Evolutionary conservation across 2,329 filamentous ascomycete species (phyloP).

Genomic region (Verticillium klebahnii): DNA sequence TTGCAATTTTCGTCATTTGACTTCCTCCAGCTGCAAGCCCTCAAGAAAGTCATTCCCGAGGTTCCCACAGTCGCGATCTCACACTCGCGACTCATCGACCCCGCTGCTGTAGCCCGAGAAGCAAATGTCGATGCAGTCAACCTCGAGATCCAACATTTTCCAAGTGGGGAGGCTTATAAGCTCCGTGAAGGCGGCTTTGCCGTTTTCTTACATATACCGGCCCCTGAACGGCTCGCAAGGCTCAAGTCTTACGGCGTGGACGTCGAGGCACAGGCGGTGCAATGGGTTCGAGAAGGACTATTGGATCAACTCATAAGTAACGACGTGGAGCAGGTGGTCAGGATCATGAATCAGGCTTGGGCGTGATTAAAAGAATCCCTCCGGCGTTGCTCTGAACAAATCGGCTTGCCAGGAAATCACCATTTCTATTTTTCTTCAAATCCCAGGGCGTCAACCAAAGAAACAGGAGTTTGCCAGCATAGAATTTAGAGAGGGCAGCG

Average conservation of each 20-base stretch:
- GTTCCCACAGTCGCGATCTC: conserved; percentile 2
- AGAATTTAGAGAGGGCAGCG: too few species aligned
- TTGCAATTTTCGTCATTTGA: conserved; percentile 9
- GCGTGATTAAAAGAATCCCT: too few species aligned
- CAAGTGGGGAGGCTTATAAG: conserved; percentile 5
- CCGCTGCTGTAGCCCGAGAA: conserved; percentile 4
- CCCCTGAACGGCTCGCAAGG: not conserved
- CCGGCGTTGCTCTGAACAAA: too few species aligned
- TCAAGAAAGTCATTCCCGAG: conserved; percentile 8
- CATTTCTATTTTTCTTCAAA: too few species aligned
- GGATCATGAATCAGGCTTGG: conserved; percentile 1
- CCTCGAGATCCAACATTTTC: conserved; percentile 8
- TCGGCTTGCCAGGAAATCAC: too few species aligned
- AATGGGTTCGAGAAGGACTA: conserved; percentile 7
- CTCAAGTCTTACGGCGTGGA: conserved; percentile 7
- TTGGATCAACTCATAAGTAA: conserved; percentile 8
- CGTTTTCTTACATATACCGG: conserved; percentile 2
- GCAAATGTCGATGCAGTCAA: conserved; percentile 7
- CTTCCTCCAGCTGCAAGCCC: conserved; percentile 6
- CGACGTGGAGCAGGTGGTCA: conserved; percentile 5
- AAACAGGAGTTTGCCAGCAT: too few species aligned
- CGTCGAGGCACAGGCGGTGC: conserved; percentile 5
- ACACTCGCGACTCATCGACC: conserved; percentile 7
- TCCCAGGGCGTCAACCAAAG: too few species aligned
- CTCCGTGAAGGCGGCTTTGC: conserved; percentile 5